Evolutionary conservation across 1,284 basidiomycete species (phyloP).

Genomic region (Sporisorium sorghi): DNA sequence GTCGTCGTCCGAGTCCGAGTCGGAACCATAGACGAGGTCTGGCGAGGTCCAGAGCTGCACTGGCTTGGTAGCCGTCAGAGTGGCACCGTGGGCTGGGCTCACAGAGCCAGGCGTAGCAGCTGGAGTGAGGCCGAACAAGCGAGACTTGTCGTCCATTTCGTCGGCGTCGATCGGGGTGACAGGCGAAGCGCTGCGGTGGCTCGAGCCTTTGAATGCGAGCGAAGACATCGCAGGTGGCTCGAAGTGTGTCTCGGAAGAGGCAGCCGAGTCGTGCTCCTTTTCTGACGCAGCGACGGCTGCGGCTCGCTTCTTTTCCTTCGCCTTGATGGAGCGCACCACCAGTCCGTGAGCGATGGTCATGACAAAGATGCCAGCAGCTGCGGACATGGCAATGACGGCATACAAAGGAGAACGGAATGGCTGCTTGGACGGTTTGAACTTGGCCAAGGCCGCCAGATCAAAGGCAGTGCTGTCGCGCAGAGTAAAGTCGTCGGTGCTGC

Average conservation of each 20-base stretch:
- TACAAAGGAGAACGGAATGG: constrained; percentile 41
- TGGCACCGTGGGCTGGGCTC: constrained; percentile 14
- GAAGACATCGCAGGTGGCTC: constrained; percentile 7
- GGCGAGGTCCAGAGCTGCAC: constrained; percentile 47
- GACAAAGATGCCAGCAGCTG: constrained; percentile 50
- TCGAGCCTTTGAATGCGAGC: constrained; percentile 11
- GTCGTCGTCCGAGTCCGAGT: constrained; percentile 29
- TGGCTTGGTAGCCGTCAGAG: constrained; percentile 13
- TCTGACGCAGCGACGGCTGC: constrained; percentile 39
- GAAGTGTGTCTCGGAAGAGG: constrained; percentile 4
- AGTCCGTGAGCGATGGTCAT: constrained; percentile 57
- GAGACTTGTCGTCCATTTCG: constrained; percentile 33
- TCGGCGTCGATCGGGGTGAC: constrained; percentile 32
- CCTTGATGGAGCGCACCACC: constrained; percentile 49
- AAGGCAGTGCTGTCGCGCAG: constrained; percentile 59
- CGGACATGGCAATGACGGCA: constrained; percentile 40
- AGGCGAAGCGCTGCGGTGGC: constrained; percentile 12
- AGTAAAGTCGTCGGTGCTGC: constrained; percentile 59
- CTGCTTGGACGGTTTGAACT: constrained; percentile 24
- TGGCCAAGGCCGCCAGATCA: constrained; percentile 27
- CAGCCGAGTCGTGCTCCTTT: constrained; percentile 16
- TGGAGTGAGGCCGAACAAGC: constrained; percentile 17
- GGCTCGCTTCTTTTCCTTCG: constrained; percentile 42
- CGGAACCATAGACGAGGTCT: constrained; percentile 51
- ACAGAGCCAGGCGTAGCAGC: constrained; percentile 17